A percentile compares a stretch with the other conserved stretches of the same genome.
Evolutionary conservation across 176 grass and related monocot genomes (phyloP).

Genomic region (Themeda triandra): DNA sequence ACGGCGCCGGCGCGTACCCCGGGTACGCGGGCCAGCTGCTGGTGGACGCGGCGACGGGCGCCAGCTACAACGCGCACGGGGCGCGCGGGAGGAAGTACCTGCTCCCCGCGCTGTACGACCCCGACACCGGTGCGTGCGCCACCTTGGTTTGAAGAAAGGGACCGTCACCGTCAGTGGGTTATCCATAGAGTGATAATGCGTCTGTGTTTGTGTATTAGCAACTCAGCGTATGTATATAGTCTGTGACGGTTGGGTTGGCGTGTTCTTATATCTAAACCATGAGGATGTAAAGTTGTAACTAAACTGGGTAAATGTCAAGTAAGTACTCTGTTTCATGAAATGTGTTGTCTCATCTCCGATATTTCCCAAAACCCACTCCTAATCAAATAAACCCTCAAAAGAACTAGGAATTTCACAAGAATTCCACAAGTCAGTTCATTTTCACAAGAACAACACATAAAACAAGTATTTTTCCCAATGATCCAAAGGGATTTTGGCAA

Average conservation of each 20-base stretch:
- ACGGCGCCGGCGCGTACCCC: constrained; percentile 48
- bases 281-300: not conserved
- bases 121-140: constrained; percentile 12
- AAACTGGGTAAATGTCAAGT: not conserved
- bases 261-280: not conserved
- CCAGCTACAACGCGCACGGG: constrained; percentile 53
- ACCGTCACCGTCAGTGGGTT: not conserved
- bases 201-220: not conserved
- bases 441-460: too few relatives aligned
- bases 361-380: too few relatives aligned
- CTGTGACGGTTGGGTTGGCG: not conserved
- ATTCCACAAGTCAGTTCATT: too few relatives aligned
- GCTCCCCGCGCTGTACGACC: constrained; percentile 55
- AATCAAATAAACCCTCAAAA: too few relatives aligned
- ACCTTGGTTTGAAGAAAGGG: constrained; percentile 32
- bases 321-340: not conserved
- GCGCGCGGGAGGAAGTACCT: constrained; percentile 50
- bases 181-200: not conserved
- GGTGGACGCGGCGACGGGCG: constrained; percentile 29
- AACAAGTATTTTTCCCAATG: too few relatives aligned
- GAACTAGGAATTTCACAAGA: too few relatives aligned
- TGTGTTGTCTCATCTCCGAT: too few relatives aligned
- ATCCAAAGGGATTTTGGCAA: too few relatives aligned
- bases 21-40: constrained; percentile 41
- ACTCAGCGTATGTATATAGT: not conserved